Conservation (phyloP, 2,329 filamentous ascomycete genomes). For the Xylariaceae sp. region DNA sequence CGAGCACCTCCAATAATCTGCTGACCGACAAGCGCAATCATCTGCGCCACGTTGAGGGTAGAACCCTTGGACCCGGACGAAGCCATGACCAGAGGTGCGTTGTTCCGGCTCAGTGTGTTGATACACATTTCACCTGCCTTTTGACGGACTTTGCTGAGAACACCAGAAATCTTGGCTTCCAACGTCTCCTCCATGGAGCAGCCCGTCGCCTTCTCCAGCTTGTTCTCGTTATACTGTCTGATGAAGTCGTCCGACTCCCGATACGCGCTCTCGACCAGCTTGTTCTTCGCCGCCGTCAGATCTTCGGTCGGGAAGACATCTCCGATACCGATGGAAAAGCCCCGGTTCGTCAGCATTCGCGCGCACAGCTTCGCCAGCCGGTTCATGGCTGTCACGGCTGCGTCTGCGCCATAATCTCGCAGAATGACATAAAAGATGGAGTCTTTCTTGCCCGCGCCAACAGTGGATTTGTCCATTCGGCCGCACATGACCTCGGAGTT, state of each 20-base stretch:
- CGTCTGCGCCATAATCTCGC: constrained; percentile 86
- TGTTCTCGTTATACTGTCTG: constrained; percentile 70
- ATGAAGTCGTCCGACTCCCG: constrained; percentile 78
- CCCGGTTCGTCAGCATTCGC: constrained; percentile 79
- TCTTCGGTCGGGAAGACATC: constrained; percentile 81
- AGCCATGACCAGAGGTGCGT: constrained; percentile 93
- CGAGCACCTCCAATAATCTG: constrained; percentile 94
- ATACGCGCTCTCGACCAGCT: constrained; percentile 73
- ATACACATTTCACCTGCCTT: constrained; percentile 90
- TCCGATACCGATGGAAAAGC: constrained; percentile 92
- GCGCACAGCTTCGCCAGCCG: constrained; percentile 86
- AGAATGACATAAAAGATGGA: constrained; percentile 96
- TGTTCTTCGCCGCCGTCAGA: constrained; percentile 67
- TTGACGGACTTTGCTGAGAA: constrained; percentile 86
- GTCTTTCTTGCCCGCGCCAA: constrained; percentile 96
- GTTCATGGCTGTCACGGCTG: constrained; percentile 89
- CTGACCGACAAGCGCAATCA: constrained; percentile 95
- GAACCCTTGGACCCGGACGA: constrained; percentile 96
- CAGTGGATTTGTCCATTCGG: constrained; percentile 93
- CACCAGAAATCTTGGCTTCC: constrained; percentile 85
- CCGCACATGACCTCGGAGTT: constrained; percentile 98
- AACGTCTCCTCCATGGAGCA: constrained; percentile 89
- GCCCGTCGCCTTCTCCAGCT: constrained; percentile 78
- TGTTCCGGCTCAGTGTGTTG: constrained; percentile 80
- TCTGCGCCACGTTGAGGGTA: constrained; percentile 96